A percentile compares a stretch with the other conserved stretches of the same genome.
Evolutionary conservation across 2,329 filamentous ascomycete species (phyloP).

Genomic region (Penicillium sp.): DNA sequence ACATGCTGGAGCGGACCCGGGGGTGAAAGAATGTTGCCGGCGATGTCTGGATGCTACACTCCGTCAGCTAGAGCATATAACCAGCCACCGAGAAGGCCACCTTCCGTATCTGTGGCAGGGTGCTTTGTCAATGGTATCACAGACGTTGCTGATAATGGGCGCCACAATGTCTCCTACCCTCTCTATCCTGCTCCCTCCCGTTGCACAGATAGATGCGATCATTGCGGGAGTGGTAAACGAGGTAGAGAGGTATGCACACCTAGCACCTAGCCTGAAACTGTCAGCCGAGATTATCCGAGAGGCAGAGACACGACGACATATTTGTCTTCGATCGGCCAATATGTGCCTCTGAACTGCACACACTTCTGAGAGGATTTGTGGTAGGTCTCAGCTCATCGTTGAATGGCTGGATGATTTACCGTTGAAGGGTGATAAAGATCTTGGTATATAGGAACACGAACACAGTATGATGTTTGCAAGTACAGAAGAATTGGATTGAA

Average conservation of each 20-base stretch:
- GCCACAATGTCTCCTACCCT: slow-evolving; percentile 76
- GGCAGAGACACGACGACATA: slow-evolving; percentile 68
- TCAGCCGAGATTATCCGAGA: slow-evolving; percentile 79
- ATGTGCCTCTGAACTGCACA: slow-evolving; percentile 10
- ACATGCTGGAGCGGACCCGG: slow-evolving; percentile 65
- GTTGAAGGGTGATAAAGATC: not conserved
- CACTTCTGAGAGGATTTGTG: not conserved
- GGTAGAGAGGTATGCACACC: slow-evolving; percentile 68
- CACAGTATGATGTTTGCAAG: not conserved
- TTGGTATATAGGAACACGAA: not conserved
- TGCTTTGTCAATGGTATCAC: slow-evolving; percentile 76
- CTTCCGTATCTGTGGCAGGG: slow-evolving; percentile 86
- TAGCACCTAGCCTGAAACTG: slow-evolving; percentile 72
- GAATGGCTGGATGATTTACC: not conserved
- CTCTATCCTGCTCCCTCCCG: slow-evolving; percentile 60
- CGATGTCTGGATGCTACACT: slow-evolving; percentile 79
- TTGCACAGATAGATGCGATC: slow-evolving; percentile 64
- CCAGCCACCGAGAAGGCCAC: slow-evolving; percentile 75
- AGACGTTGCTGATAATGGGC: slow-evolving; percentile 78
- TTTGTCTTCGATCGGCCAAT: slow-evolving; percentile 24
- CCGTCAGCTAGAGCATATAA: slow-evolving; percentile 74
- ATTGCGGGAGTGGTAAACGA: slow-evolving; percentile 75
- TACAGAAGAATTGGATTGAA: not conserved
- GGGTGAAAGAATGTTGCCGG: slow-evolving; percentile 73
- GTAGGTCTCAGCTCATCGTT: not conserved